Evolutionary conservation across 2,329 filamentous ascomycete genomes (phyloP).

Genomic region (Cercospora sp.): DNA sequence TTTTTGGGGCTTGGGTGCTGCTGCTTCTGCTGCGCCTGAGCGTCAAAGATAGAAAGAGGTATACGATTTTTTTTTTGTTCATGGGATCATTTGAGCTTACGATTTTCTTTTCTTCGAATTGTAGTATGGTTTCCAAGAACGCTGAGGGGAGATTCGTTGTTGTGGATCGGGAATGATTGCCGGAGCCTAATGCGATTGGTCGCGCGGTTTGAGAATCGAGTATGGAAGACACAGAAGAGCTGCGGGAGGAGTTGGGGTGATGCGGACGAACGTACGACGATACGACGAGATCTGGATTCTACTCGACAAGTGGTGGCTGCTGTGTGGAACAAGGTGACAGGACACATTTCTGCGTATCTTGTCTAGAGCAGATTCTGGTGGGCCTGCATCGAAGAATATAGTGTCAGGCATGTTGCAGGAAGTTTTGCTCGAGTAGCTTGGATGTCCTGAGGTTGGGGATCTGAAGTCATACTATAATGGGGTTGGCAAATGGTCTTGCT

Average conservation of each 20-base stretch:
- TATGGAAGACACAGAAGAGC: neutral
- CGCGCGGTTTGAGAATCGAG: neutral
- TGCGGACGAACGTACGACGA: neutral
- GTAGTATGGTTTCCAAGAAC: conserved; percentile 3
- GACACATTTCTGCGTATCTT: neutral
- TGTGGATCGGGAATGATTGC: neutral
- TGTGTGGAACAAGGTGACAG: neutral
- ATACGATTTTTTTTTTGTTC: neutral
- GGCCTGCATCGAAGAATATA: too few relatives aligned
- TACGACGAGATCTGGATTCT: neutral
- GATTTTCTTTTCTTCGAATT: neutral
- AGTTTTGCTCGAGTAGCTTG: too few relatives aligned
- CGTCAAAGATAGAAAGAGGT: neutral
- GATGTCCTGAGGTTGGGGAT: too few relatives aligned
- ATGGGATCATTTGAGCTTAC: conserved; percentile 1
- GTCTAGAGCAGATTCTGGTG: neutral
- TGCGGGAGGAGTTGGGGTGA: neutral
- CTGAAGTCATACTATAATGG: too few relatives aligned
- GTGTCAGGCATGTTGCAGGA: too few relatives aligned
- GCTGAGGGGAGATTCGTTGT: neutral
- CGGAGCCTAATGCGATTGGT: neutral
- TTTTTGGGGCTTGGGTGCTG: neutral
- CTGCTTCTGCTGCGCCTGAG: neutral
- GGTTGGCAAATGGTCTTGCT: too few relatives aligned
- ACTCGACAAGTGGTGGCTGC: neutral